Conservation (phyloP, 176 grass and related monocot species). For the Elymus sibiricus region DNA sequence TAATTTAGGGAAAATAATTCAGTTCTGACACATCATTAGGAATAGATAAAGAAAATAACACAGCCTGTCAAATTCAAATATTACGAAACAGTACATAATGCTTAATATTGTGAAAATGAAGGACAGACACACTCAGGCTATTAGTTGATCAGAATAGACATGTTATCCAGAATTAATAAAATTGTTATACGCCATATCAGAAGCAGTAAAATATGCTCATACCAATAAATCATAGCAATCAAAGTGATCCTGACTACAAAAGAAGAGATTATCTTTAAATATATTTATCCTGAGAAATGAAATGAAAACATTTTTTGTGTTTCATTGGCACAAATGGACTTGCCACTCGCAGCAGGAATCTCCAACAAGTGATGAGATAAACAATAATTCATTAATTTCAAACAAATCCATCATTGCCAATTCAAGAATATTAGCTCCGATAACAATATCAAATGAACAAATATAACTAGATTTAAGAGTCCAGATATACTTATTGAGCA, state of each 20-base stretch:
- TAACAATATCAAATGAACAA: not conserved
- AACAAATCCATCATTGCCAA: not conserved
- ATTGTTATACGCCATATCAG: not conserved
- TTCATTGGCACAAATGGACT: not conserved
- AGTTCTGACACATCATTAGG: too few species aligned
- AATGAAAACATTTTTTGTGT: not conserved
- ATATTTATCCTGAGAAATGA: not conserved
- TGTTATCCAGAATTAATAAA: not conserved
- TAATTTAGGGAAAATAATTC: too few species aligned
- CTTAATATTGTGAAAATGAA: not conserved
- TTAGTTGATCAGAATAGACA: not conserved
- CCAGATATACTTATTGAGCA: not conserved
- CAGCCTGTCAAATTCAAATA: not conserved
- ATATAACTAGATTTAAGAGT: not conserved
- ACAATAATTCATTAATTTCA: not conserved
- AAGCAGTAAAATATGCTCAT: not conserved
- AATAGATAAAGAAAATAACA: not conserved
- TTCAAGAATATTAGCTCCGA: not conserved
- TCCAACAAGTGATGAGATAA: not conserved
- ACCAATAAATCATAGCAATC: not conserved
- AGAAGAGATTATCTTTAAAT: not conserved
- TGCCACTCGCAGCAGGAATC: not conserved
- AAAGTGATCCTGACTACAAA: not conserved
- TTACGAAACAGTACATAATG: not conserved
- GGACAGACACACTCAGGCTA: not conserved